Percentiles rank a stretch among this genome's conserved stretches.
Conservation (phyloP, 345 rosid genomes). For the Hevea brasiliensis region DNA sequence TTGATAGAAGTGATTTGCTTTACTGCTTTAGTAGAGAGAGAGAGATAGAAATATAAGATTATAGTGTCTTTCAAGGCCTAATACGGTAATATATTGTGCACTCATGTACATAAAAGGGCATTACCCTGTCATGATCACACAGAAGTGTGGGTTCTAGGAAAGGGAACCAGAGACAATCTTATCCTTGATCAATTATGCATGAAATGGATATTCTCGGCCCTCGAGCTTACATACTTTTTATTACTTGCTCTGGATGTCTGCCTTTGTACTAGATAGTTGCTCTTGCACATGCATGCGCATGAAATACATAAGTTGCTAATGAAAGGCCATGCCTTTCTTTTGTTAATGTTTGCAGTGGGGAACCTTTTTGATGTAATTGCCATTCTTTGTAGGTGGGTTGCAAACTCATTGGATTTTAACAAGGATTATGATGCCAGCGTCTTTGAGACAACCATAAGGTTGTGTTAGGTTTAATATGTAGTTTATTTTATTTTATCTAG, state of each 20-base stretch:
- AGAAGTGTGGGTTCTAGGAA: background rate
- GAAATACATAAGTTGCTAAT: too few relatives aligned
- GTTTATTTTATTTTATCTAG: conserved; percentile 22
- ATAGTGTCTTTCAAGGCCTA: background rate
- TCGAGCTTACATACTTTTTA: background rate
- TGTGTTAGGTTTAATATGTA: conserved; percentile 67
- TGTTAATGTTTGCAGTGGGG: background rate
- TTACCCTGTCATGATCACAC: background rate
- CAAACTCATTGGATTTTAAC: conserved; percentile 83
- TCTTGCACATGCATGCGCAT: background rate
- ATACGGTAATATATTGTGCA: too few relatives aligned
- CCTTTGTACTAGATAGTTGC: background rate
- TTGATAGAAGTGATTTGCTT: background rate
- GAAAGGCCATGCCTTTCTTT: background rate
- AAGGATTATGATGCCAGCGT: conserved; percentile 95
- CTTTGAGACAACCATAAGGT: conserved; percentile 99
- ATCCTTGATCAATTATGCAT: background rate
- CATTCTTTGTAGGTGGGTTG: conserved; percentile 76
- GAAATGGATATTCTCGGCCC: too few relatives aligned
- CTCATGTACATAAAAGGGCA: background rate
- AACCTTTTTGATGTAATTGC: background rate
- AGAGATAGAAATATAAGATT: background rate
- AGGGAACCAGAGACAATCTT: background rate
- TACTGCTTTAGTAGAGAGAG: background rate
- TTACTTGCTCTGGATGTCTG: background rate